These are phyloP conservation scores for Noccaea caerulescens DNA, from an alignment of 345 rosid species.

Conservation along the genomic window DNA sequence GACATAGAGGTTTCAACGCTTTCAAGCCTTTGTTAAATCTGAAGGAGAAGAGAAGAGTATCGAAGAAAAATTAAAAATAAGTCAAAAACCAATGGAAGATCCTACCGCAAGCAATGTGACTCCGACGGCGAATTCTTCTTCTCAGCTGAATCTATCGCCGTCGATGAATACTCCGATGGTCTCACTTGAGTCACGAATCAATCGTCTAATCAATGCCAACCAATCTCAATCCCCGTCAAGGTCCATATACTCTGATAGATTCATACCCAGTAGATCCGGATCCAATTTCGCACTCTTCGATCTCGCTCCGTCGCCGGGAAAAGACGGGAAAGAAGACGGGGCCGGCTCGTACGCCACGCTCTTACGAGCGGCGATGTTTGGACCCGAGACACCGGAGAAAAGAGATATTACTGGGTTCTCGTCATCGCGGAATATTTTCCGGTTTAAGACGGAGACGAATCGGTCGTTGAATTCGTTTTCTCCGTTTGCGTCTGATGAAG, in stretches of 20 bases:
- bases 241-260: conserved; percentile 83
- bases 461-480: conserved; percentile 65
- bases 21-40: conserved; percentile 23
- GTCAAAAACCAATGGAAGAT: conserved; percentile 50
- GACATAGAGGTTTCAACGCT: conserved; percentile 22
- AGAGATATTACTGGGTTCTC: conserved; percentile 50
- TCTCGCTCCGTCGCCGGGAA: conserved; percentile 52
- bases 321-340: conserved; percentile 70
- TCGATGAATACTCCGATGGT: conserved; percentile 49
- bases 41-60: conserved; percentile 13
- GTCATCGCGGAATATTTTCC: conserved; percentile 67
- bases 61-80: not conserved
- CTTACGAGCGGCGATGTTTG: conserved; percentile 76
- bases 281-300: conserved; percentile 87
- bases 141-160: conserved; percentile 55
- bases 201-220: conserved; percentile 72
- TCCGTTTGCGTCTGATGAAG: conserved; percentile 65
- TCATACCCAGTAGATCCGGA: conserved; percentile 92
- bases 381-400: conserved; percentile 82
- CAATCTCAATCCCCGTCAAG: conserved; percentile 71
- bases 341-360: conserved; percentile 74
- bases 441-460: conserved; percentile 84
- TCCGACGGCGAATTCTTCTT: conserved; percentile 35
- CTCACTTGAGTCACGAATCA: conserved; percentile 55
- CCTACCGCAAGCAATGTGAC: conserved; percentile 41